Evolutionary conservation across 2,329 filamentous ascomycete genomes (phyloP).

Genomic region (Fusarium humuli): DNA sequence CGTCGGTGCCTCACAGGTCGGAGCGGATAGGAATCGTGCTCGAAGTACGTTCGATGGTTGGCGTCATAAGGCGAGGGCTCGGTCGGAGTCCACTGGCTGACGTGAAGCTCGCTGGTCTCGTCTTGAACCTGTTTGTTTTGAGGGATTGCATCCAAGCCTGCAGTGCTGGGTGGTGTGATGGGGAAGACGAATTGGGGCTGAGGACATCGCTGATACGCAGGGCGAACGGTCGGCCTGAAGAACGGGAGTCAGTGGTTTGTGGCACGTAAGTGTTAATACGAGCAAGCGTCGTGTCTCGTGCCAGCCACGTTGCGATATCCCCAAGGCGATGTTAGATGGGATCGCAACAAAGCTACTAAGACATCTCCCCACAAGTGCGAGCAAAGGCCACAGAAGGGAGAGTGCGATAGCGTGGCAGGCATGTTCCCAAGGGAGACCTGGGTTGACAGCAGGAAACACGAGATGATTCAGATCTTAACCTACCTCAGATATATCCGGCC

Average conservation of each 20-base stretch:
- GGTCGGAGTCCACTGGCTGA: slow-evolving; percentile 58
- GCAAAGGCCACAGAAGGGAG: slow-evolving; percentile 31
- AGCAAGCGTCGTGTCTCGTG: slow-evolving; percentile 23
- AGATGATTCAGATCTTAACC: slow-evolving; percentile 12
- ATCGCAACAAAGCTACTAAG: slow-evolving; percentile 25
- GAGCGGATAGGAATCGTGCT: slow-evolving; percentile 32
- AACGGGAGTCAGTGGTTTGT: slow-evolving; percentile 38
- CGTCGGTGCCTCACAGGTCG: slow-evolving; percentile 63
- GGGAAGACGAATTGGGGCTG: slow-evolving; percentile 71
- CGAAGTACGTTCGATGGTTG: slow-evolving; percentile 49
- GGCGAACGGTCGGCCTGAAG: slow-evolving; percentile 69
- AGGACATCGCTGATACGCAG: slow-evolving; percentile 70
- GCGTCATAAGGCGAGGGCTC: slow-evolving; percentile 53
- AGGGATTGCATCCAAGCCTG: slow-evolving; percentile 63
- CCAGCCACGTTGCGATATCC: slow-evolving; percentile 30
- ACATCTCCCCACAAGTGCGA: slow-evolving; percentile 31
- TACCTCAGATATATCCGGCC: slow-evolving; percentile 86
- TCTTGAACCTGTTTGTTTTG: slow-evolving; percentile 44
- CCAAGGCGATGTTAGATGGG: slow-evolving; percentile 16
- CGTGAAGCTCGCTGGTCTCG: slow-evolving; percentile 46
- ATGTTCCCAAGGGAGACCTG: slow-evolving; percentile 27
- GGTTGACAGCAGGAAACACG: slow-evolving; percentile 19
- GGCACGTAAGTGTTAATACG: slow-evolving; percentile 28
- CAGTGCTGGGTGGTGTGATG: slow-evolving; percentile 69
- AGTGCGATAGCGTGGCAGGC: slow-evolving; percentile 31